Evolutionary conservation across 202 grass and related monocot species (phyloP), one percentile per base, ranked within the genome.

Genomic region (Brachypodium distachyon): DNA sequence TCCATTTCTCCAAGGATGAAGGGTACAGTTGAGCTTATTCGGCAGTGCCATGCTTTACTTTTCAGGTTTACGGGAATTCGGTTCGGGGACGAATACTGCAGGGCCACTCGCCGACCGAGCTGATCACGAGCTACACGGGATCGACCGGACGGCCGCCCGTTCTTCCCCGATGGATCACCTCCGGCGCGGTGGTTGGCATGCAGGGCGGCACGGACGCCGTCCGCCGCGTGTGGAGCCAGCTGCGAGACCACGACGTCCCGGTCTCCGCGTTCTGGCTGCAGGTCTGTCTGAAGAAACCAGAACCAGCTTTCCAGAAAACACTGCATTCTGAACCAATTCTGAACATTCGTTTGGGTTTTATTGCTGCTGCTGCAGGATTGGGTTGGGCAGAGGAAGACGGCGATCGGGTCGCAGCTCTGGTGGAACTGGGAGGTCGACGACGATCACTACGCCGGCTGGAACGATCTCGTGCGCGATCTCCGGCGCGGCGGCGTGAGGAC

Each of bases 361-460:
- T 55, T 42, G 9, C 21, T 25, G n/a, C 18, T 70, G 12, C 14
- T 85, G 43, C 83, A 97, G 94, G 94, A 97, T 3, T 97, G 94
- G 94, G 94, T 91, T 29, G 94, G 90, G 8, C 91, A 97, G 90
- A 93, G 94, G 76, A 89, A 87, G 81, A 97, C 94, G 1, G 51
- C 87, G 12, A 97, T 97, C 70, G 94, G 94, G 16, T 97, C 94
- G 1, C 90, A 97, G 83, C 77, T 97, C 1, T 97, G 94, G 90
- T 97, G 94, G 94, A 97, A 97, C 54, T 97, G 94, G 94, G 94
- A 97, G 79, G 81, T 87, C 11, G 94, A 97, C 4, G 79, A 56
- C 33, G 65, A 29, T 9, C 88, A 84, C 40, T 97, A 97, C 67
- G 3, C 25, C 54, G 90, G 90, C 53, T 97, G 94, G 94, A 91